Base-by-base conservation (phyloP, 116 monocot species). In the Iris pallida region DNA sequence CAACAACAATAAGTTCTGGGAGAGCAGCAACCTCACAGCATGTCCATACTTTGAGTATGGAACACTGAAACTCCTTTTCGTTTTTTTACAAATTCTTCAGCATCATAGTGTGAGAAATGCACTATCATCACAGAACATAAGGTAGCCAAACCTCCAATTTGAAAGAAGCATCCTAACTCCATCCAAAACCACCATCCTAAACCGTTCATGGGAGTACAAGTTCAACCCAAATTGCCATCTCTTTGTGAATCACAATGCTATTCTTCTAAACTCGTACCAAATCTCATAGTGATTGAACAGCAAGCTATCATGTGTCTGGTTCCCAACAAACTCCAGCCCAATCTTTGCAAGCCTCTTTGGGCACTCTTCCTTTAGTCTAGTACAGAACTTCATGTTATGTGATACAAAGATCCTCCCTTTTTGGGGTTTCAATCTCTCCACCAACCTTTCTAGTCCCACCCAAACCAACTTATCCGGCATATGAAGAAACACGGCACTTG, bases 201-300 rank as follows among this genome's bases (percentile, higher is more conserved):
- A 30, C 30, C 0, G 30, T 30, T 30, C 30, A 1, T 30, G 30
- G 3, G 30, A 30, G 30, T 3, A 3, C 30, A 30, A 30, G 30
- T 3, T 30, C 30, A 30, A 30, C 30, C 30, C 30, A 30, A 30
- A 30, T 30, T 30, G 30, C 30, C 20, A 30, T 57, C 19, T 7
- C 0, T 15, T 55, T 16, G 1, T 4, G 17, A 58, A 40, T 30
- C n/a, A 40, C 10, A 9, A 58, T 58, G 40, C 40, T 0, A 20
- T 8, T 68, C 80, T 90, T 67, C 78, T 74, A 70, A 94, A 94
- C 79, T 94, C 94, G 42, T 83, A 87, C 94, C 94, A 94, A 19
- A 89, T 87, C 76, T 94, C 94, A 47, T 90, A 94, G 49, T 90
- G 94, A 69, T 94, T 94, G 63, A 94, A 94, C 63, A 94, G 53